A percentile compares a stretch with the other conserved stretches of the same genome.
phyloP scores from a whole-genome alignment of 148 eudicot genomes.

The Selenicereus undatus region DNA sequence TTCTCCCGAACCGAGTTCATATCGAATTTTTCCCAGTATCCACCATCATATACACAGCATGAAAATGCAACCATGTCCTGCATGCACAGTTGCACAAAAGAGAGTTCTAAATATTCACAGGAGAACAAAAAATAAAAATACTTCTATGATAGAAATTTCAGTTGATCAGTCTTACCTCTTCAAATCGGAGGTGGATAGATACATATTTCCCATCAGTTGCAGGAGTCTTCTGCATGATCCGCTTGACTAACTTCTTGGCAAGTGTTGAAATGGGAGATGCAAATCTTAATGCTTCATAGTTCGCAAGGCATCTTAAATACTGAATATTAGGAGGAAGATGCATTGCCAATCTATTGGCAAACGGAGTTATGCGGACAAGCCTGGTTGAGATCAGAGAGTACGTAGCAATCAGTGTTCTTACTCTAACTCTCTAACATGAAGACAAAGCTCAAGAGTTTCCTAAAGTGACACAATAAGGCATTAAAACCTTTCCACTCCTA shows the following conservation, averaged over 20 bases:
- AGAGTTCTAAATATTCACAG: background rate
- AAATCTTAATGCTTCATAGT: slow-evolving; percentile 72
- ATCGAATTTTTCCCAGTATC: slow-evolving; percentile 42
- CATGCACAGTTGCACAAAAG: slow-evolving; percentile 11
- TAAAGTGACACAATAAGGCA: slow-evolving; percentile 7
- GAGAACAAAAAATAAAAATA: background rate
- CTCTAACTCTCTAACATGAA: background rate
- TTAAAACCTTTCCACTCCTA: background rate
- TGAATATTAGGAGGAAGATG: slow-evolving; percentile 65
- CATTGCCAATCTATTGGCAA: slow-evolving; percentile 80
- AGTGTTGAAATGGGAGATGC: slow-evolving; percentile 57
- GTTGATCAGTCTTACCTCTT: slow-evolving; percentile 52
- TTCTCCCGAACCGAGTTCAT: slow-evolving; percentile 63
- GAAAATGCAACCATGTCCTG: slow-evolving; percentile 95
- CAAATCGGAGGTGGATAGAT: slow-evolving; percentile 85
- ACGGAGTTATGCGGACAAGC: slow-evolving; percentile 73
- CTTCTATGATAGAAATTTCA: background rate
- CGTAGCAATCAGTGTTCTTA: background rate
- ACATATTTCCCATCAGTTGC: slow-evolving; percentile 56
- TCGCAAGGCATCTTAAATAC: slow-evolving; percentile 68
- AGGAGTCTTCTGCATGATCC: slow-evolving; percentile 58
- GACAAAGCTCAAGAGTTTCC: too few relatives aligned
- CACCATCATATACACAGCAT: slow-evolving; percentile 85
- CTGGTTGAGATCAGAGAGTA: slow-evolving; percentile 35
- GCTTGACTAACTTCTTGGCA: slow-evolving; percentile 47